phyloP scores from a whole-genome alignment of 2,329 filamentous ascomycete genomes.

The Microcera coccophila region DNA sequence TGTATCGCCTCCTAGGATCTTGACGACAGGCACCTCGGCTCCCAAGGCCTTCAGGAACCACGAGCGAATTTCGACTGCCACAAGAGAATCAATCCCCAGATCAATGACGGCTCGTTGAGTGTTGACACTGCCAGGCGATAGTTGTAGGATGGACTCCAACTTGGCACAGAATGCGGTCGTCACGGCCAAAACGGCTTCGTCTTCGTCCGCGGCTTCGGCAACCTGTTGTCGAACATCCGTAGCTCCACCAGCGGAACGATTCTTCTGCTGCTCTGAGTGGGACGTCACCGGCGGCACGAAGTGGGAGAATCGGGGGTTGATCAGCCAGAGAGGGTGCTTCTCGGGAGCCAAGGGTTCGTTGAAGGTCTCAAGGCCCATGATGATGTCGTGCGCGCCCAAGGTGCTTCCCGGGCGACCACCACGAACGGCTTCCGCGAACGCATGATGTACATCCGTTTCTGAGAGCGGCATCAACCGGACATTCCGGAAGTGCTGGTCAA shows the following conservation, averaged over 20 bases:
- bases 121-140: conserved; percentile 7
- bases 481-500: conserved; percentile 9
- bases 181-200: conserved; percentile 7
- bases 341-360: conserved; percentile 6
- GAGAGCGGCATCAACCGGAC: conserved; percentile 14
- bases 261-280: conserved; percentile 4
- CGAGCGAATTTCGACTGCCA: conserved; percentile 37
- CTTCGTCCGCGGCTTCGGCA: conserved; percentile 6
- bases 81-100: conserved; percentile 29
- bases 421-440: conserved; percentile 23
- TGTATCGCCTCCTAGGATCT: conserved; percentile 28
- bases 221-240: conserved; percentile 6
- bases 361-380: conserved; percentile 14
- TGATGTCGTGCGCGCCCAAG: conserved; percentile 7
- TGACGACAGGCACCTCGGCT: conserved; percentile 43
- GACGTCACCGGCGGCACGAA: conserved; percentile 6
- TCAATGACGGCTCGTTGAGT: conserved; percentile 15
- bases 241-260: neutral
- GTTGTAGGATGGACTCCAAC: conserved; percentile 17
- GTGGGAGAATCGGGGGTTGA: conserved; percentile 9
- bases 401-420: conserved; percentile 12
- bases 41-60: conserved; percentile 46
- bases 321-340: conserved; percentile 7
- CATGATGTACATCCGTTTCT: conserved; percentile 34
- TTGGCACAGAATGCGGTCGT: conserved; percentile 11